Conservation (phyloP, 768 basidiomycete genomes). For the Tricholoma saponaceum region DNA sequence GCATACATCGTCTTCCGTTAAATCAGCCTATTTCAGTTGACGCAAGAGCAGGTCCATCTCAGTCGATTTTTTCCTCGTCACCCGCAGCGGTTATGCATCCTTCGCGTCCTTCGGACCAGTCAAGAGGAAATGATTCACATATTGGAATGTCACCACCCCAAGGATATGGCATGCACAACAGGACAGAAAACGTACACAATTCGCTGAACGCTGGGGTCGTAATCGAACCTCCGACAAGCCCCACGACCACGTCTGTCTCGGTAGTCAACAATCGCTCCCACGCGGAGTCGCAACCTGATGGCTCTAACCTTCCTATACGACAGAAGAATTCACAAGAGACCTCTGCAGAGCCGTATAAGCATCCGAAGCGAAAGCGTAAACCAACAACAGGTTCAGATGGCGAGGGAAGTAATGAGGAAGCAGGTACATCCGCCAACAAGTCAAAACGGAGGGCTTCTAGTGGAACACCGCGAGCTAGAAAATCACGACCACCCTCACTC, state of each 20-base stretch:
- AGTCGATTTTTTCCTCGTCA: background rate
- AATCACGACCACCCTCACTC: slow-evolving; percentile 43
- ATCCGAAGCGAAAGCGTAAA: slow-evolving; percentile 17
- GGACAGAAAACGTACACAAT: slow-evolving; percentile 8
- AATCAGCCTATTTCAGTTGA: background rate
- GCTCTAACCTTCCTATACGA: background rate
- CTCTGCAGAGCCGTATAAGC: background rate
- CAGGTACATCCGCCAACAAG: slow-evolving; percentile 5
- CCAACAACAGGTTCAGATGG: slow-evolving; percentile 7
- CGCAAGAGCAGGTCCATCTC: background rate
- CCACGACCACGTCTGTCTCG: background rate
- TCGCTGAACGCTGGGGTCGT: slow-evolving; percentile 1
- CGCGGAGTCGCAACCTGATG: background rate
- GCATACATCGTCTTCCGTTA: background rate
- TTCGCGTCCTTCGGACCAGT: background rate
- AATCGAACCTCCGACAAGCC: background rate
- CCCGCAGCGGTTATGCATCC: background rate
- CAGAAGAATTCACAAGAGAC: slow-evolving; percentile 1
- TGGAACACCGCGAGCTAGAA: slow-evolving; percentile 30
- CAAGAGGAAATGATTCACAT: background rate
- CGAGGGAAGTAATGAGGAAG: slow-evolving; percentile 13
- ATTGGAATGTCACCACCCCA: background rate
- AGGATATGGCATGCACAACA: background rate
- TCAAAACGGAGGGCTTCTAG: slow-evolving; percentile 22
- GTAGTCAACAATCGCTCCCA: background rate